Percentiles rank a stretch among this genome's conserved stretches.
These are phyloP conservation scores for Rachicladosporium sp. DNA, from an alignment of 2,329 filamentous ascomycete genomes.

Conservation along the genomic window DNA sequence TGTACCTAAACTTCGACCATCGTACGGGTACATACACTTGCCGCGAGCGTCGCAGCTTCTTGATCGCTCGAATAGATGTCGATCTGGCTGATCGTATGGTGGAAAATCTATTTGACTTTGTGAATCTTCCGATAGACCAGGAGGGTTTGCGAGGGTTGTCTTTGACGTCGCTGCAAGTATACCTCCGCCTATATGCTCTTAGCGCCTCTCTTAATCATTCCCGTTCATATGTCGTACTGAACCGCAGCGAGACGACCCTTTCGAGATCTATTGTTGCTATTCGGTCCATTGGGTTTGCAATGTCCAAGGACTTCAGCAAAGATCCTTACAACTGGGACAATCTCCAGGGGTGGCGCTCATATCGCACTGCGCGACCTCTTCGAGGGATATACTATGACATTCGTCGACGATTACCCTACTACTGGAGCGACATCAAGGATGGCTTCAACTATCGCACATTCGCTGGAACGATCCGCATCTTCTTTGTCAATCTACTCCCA, in stretches of 20 bases:
- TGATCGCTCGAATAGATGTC: no score
- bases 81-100: no score
- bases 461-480: constrained; percentile 44
- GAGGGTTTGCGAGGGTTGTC: no score
- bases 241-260: background rate
- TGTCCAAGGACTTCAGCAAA: constrained; percentile 12
- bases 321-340: constrained; percentile 25
- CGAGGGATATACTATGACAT: constrained; percentile 45
- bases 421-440: constrained; percentile 43
- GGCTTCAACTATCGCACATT: constrained; percentile 43
- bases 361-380: constrained; percentile 30
- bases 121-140: no score
- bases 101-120: no score
- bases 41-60: no score
- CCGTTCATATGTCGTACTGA: no score
- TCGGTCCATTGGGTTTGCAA: background rate
- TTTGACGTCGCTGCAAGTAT: no score
- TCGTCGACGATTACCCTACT: constrained; percentile 39
- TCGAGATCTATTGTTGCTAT: background rate
- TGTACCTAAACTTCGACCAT: no score
- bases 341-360: constrained; percentile 22
- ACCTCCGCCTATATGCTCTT: no score
- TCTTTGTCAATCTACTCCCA: constrained; percentile 47
- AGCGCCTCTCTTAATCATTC: no score
- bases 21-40: no score